Evolutionary conservation across 768 basidiomycete species (phyloP).

Genomic region (Cytidiella melzeri): DNA sequence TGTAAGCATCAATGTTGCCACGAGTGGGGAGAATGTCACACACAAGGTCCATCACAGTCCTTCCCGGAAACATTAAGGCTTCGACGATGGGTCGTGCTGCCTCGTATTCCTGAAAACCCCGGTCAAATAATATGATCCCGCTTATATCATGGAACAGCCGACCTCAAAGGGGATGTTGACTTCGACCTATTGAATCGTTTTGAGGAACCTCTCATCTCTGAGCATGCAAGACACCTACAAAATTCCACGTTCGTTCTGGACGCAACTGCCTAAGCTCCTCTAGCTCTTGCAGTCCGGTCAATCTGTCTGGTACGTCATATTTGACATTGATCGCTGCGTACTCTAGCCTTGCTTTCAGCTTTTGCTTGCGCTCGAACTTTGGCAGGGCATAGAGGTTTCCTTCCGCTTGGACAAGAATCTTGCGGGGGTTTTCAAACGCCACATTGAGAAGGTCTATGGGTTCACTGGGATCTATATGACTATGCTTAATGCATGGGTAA

Average conservation of each 20-base stretch:
- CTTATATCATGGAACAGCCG: constrained; percentile 6
- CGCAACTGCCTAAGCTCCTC: constrained; percentile 74
- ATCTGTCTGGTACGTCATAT: constrained; percentile 86
- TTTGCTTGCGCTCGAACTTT: constrained; percentile 36
- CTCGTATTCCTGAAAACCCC: constrained; percentile 54
- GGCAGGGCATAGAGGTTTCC: constrained; percentile 40
- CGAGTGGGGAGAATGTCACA: constrained; percentile 18
- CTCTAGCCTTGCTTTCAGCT: constrained; percentile 21
- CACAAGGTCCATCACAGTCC: constrained; percentile 90
- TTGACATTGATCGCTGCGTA: constrained; percentile 20
- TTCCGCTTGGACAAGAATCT: constrained; percentile 43
- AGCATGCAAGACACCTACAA: constrained; percentile 43
- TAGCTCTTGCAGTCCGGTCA: constrained; percentile 72
- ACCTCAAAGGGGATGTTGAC: constrained; percentile 81
- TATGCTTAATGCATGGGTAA: constrained; percentile 26
- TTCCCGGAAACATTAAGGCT: constrained; percentile 69
- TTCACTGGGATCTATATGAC: constrained; percentile 67
- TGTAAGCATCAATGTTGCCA: not conserved
- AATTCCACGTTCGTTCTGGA: constrained; percentile 83
- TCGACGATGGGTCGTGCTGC: constrained; percentile 49
- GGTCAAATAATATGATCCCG: constrained; percentile 2
- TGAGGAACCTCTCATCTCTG: no score
- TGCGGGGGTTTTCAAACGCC: constrained; percentile 93
- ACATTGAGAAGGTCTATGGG: constrained; percentile 92
- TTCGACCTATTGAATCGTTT: constrained; percentile 53